Evolutionary conservation across 805 yeast genomes (phyloP), one percentile per base, ranked within the genome.

Genomic region (Blastobotrys attinorum): DNA sequence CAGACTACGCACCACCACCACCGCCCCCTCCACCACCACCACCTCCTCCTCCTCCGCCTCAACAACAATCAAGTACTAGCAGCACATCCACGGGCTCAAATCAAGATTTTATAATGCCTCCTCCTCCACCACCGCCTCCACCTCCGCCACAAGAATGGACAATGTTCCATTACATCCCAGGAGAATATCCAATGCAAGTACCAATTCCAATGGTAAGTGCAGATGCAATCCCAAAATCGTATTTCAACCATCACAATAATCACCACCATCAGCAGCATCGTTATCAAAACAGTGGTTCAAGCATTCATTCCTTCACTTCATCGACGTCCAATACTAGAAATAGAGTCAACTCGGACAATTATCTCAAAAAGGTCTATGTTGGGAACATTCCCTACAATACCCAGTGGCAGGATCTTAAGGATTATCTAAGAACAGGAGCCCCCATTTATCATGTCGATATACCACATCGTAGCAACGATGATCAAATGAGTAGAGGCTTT

Each of bases 401-500:
- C 10, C 52, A 54, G 29, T 59, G 62, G 61, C 60, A 48, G 36
- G 64, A 60, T 36, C 52, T 61, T 29, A 51, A 56, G 40, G 63
- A 53, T 32, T 52, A 48, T 36, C 42, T 63, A 37, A 37, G 54
- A 21, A 32, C 50, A 8, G 57, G 57, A 3, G 62, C 58, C 17
- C 52, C 49, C 36, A 49, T 57, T 13, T 39, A 44, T 17, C 53
- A 63, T 8, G 68, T 69, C 20, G 73, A 70, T 40, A 65, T 70
- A 17, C 67, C 71, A 13, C 39, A 20, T 13, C 29, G 11, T 7
- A 7, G 29, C 29, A 25, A 25, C 29, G 29, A 25, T 11, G 29
- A 25, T 11, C 52, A 44, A n/a, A 51, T 57, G 2, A 57, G 68
- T 25, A 72, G 77, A 52, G 87, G 88, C 1, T 81, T 77, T 64